These are phyloP conservation scores for Alternaria sp. DNA, from an alignment of 2,329 filamentous ascomycete species.

Conservation along the genomic window DNA sequence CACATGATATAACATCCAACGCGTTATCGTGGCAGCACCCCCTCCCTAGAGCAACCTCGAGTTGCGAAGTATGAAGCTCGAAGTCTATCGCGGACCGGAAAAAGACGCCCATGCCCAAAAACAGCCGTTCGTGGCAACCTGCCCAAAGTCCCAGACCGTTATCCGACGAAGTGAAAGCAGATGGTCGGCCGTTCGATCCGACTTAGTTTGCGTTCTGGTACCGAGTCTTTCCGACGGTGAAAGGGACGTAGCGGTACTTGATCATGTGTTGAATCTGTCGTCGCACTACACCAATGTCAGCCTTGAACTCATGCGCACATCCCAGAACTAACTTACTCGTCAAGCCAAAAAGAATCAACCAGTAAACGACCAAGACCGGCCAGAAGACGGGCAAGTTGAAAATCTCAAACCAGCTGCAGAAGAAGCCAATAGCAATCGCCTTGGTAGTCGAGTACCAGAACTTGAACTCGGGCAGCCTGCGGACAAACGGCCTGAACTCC, in stretches of 20 bases:
- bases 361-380: constrained; percentile 98
- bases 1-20: constrained; percentile 25
- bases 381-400: constrained; percentile 99
- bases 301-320: background rate
- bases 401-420: constrained; percentile 90
- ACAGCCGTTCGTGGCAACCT: constrained; percentile 14
- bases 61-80: constrained; percentile 20
- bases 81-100: constrained; percentile 27
- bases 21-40: constrained; percentile 11
- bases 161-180: constrained; percentile 6
- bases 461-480: constrained; percentile 97
- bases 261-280: constrained; percentile 99
- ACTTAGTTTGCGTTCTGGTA: constrained; percentile 41
- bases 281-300: constrained; percentile 69
- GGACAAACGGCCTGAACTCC: constrained; percentile 97
- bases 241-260: constrained; percentile 98
- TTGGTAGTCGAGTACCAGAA: constrained; percentile 98
- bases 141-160: constrained; percentile 1
- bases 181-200: background rate
- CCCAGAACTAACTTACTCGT: constrained; percentile 72
- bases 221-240: constrained; percentile 80
- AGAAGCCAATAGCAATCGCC: constrained; percentile 80
- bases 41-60: constrained; percentile 18
- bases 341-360: constrained; percentile 93
- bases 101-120: constrained; percentile 25